phyloP scores from a whole-genome alignment of 768 basidiomycete species.

The Mycena galericulata region DNA sequence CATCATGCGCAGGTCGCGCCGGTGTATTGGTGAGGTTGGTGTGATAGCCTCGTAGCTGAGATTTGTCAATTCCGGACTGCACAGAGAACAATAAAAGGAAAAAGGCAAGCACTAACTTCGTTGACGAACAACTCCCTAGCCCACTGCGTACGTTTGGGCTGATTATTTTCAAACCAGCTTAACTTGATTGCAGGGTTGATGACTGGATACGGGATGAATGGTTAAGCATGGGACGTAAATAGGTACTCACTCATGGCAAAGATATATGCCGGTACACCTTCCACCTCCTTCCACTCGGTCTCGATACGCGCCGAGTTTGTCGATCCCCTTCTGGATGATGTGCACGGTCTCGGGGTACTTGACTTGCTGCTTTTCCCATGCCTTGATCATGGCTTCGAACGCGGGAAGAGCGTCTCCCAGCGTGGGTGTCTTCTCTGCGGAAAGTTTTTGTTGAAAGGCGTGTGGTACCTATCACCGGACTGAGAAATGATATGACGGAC shows the following conservation, averaged over 20 bases:
- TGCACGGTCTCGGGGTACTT: constrained; percentile 1
- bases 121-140: not conserved
- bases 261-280: constrained; percentile 6
- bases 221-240: not conserved
- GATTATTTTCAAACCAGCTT: not conserved
- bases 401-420: constrained; percentile 30
- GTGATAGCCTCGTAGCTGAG: not conserved
- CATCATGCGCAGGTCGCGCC: not conserved
- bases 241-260: constrained; percentile 11
- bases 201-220: not conserved
- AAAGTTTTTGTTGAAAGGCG: constrained; percentile 36
- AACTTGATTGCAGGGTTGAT: not conserved
- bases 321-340: constrained; percentile 27
- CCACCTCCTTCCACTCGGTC: constrained; percentile 12
- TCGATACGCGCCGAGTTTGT: constrained; percentile 24
- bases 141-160: not conserved
- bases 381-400: constrained; percentile 30
- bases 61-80: not conserved
- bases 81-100: not conserved
- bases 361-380: constrained; percentile 18
- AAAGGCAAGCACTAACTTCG: not conserved
- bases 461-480: constrained; percentile 34
- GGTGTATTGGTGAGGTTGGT: not conserved
- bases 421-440: constrained; percentile 32
- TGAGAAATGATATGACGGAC: too few relatives aligned